A percentile compares a stretch with the other conserved stretches of the same genome.
phyloP scores from a whole-genome alignment of 202 grass and related monocot genomes.

The Hordeum pubiflorum region DNA sequence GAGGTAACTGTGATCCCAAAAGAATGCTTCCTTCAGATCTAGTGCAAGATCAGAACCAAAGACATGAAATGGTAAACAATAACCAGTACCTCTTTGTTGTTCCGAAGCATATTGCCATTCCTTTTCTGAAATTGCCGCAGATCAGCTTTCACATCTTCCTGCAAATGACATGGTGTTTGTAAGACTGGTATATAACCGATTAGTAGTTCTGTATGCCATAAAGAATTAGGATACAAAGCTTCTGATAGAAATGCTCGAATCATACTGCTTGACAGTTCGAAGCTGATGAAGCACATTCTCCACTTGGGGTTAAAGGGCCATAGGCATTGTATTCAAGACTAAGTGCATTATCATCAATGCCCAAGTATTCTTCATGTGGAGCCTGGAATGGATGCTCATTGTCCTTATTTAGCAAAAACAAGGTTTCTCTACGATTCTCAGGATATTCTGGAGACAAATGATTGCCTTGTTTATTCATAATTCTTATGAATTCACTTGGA shows the following conservation, averaged over 20 bases:
- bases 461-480: slow-evolving; percentile 15
- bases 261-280: slow-evolving; percentile 31
- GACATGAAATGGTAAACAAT: neutral
- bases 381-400: slow-evolving; percentile 9
- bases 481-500: slow-evolving; percentile 34
- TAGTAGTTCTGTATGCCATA: slow-evolving; percentile 4
- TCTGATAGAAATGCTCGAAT: neutral
- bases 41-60: slow-evolving; percentile 13
- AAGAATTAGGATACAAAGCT: neutral
- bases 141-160: slow-evolving; percentile 53
- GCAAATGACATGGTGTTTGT: slow-evolving; percentile 18
- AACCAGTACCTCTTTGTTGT: slow-evolving; percentile 51
- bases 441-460: slow-evolving; percentile 27
- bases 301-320: slow-evolving; percentile 14
- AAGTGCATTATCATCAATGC: slow-evolving; percentile 30
- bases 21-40: slow-evolving; percentile 12
- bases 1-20: slow-evolving; percentile 17
- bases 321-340: slow-evolving; percentile 19
- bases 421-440: neutral
- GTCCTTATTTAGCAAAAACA: slow-evolving; percentile 17
- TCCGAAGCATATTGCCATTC: slow-evolving; percentile 5
- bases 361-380: slow-evolving; percentile 14
- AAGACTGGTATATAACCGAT: neutral
- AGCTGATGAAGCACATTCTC: slow-evolving; percentile 24
- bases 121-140: slow-evolving; percentile 37